phyloP scores from a whole-genome alignment of 345 rosid genomes.

The Eucalyptus regnans region DNA sequence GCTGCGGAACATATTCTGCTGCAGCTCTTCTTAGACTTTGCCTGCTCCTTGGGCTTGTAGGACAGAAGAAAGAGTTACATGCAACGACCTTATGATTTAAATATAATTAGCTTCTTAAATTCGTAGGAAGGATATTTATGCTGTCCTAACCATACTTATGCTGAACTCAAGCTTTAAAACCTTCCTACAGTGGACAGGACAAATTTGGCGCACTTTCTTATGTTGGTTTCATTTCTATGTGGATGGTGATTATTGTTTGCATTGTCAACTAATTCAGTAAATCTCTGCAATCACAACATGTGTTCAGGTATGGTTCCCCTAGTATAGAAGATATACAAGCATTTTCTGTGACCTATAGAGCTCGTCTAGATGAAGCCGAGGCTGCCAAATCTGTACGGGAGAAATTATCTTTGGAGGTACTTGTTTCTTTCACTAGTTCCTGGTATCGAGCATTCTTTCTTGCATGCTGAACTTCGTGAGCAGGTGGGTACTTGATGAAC shows the following conservation, averaged over 20 bases:
- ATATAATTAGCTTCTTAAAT: not conserved
- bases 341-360: conserved; percentile 49
- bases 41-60: not conserved
- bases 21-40: not conserved
- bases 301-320: conserved; percentile 61
- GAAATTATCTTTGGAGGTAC: conserved; percentile 60
- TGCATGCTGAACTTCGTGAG: not conserved
- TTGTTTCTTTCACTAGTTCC: not conserved
- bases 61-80: not conserved
- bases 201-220: not conserved
- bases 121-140: not conserved
- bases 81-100: not conserved
- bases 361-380: conserved; percentile 60
- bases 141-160: not conserved
- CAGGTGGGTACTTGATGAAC: not conserved
- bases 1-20: not conserved
- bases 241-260: not conserved
- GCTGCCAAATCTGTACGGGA: conserved; percentile 52
- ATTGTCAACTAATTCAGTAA: not conserved
- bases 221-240: not conserved
- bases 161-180: not conserved
- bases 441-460: not conserved
- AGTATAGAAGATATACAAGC: conserved; percentile 72
- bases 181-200: not conserved
- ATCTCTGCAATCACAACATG: not conserved